phyloP scores from a whole-genome alignment of 768 basidiomycete species.

The Agaricus blazei region DNA sequence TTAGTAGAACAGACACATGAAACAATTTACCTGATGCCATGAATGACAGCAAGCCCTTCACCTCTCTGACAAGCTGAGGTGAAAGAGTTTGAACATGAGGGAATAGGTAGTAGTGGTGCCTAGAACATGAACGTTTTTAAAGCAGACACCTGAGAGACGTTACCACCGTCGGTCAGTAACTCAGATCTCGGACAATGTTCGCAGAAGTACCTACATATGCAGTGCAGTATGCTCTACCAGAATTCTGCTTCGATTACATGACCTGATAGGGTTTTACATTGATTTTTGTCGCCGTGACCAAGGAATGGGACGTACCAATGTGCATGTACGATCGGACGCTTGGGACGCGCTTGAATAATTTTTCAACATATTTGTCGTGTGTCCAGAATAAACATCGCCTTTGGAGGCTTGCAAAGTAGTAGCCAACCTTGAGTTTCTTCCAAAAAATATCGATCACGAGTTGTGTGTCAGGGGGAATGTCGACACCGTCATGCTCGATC shows the following conservation, averaged over 20 bases:
- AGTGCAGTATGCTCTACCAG: not conserved
- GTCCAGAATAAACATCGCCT: constrained; percentile 11
- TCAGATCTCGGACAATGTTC: too few relatives aligned
- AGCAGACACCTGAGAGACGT: not conserved
- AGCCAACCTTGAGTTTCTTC: constrained; percentile 2
- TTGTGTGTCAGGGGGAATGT: constrained; percentile 6
- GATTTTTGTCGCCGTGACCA: not conserved
- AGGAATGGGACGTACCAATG: not conserved
- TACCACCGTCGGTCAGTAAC: not conserved
- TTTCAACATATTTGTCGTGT: constrained; percentile 5
- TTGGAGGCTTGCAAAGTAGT: constrained; percentile 10
- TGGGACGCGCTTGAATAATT: constrained; percentile 7
- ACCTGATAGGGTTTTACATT: not conserved
- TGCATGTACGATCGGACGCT: constrained; percentile 9
- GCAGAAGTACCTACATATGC: not conserved
- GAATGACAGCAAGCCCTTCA: constrained; percentile 10
- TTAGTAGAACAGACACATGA: not conserved
- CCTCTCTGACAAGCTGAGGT: constrained; percentile 2
- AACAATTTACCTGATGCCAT: constrained; percentile 3
- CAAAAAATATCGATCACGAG: constrained; percentile 11
- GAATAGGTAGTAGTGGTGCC: constrained; percentile 12
- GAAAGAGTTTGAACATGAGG: constrained; percentile 10
- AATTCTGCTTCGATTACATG: constrained; percentile 12
- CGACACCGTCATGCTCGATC: not conserved
- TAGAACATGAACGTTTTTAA: not conserved